These are phyloP conservation scores for Debaryomycetaceae sp. DNA, from an alignment of 1,139 yeast species.

Conservation along the genomic window DNA sequence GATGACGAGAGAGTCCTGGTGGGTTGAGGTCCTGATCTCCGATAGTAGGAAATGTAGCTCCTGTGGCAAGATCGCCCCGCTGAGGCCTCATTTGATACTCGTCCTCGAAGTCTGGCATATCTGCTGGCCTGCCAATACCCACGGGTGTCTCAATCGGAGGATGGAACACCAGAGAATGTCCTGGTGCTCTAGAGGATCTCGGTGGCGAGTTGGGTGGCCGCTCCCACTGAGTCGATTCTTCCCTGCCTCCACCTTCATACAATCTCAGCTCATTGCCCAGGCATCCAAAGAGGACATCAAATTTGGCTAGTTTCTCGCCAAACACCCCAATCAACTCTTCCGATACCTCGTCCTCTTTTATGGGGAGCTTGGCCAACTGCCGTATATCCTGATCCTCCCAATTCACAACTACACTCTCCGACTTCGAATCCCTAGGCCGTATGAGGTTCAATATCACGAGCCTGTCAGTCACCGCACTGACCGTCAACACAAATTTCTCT, in stretches of 20 bases:
- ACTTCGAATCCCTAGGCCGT: not conserved
- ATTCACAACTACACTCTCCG: conserved; percentile 1
- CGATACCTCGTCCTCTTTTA: conserved; percentile 2
- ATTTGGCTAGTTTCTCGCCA: not conserved
- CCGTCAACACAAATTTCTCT: not conserved
- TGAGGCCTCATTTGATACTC: conserved; percentile 41
- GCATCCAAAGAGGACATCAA: not conserved
- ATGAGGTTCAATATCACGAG: not conserved
- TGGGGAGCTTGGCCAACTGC: conserved; percentile 2
- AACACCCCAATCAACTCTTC: conserved; percentile 1
- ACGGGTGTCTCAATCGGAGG: not conserved
- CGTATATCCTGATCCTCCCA: conserved; percentile 3
- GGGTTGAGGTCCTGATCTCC: conserved; percentile 55
- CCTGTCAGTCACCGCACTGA: conserved; percentile 9
- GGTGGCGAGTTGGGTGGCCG: not conserved
- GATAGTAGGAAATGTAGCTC: conserved; percentile 25
- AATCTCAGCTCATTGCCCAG: not conserved
- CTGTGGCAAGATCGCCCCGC: conserved; percentile 2
- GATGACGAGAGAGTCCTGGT: conserved; percentile 41
- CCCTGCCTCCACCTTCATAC: not conserved
- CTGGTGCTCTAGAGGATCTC: not conserved
- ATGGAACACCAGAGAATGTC: not conserved
- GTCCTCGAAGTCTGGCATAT: conserved; percentile 58
- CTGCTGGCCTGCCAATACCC: conserved; percentile 12
- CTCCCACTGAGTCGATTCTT: not conserved